Evolutionary conservation across 768 basidiomycete genomes (phyloP), one percentile per base, ranked within the genome.

Genomic region (Peribolospora baueri): DNA sequence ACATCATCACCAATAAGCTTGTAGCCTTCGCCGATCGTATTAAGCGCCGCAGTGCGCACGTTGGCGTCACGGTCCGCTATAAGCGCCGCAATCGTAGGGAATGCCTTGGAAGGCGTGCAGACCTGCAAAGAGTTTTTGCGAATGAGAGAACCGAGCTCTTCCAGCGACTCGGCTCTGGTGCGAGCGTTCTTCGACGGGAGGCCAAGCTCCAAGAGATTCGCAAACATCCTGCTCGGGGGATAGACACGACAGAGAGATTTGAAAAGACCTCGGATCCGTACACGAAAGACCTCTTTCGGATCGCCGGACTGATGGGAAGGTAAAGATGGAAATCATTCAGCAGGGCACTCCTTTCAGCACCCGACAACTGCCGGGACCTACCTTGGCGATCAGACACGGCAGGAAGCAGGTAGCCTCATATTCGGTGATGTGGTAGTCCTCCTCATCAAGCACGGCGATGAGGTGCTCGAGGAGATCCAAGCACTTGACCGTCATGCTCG

Each of bases 221-320:
- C 81, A 66, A 93, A 90, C 41, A 97, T 72, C 46, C 88, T 80
- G 62, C 88, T 93, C 62, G 82, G 90, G 1, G 93, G 82, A 63
- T 90, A 93, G 53, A 95, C 80, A 63, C 81, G 85, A 5, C 88
- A 81, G 52, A 95, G 71, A 4, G 74, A 74, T 62, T 85, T 82
- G 54, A 97, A 77, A 57, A 93, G 81, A 50, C 78, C 80, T 60
- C 84, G 79, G 25, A 93, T 79, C 51, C 88, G 78, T 49, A 71
- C 64, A 5, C 87, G 77, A 48, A 87, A 76, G 57, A 76, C 79
- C 68, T 90, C 87, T 38, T 86, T 75, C 39, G 81, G 77, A 70
- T 97, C 93, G 10, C 93, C 93, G 57, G 95, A 80, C 91, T 97
- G 62, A 8, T 36, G 25, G 25, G 1, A 25, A 25, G 25, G 25